A percentile compares a stretch with the other conserved stretches of the same genome.
phyloP scores from a whole-genome alignment of 2,329 filamentous ascomycete genomes.

The Emergomyces pasteurianus region DNA sequence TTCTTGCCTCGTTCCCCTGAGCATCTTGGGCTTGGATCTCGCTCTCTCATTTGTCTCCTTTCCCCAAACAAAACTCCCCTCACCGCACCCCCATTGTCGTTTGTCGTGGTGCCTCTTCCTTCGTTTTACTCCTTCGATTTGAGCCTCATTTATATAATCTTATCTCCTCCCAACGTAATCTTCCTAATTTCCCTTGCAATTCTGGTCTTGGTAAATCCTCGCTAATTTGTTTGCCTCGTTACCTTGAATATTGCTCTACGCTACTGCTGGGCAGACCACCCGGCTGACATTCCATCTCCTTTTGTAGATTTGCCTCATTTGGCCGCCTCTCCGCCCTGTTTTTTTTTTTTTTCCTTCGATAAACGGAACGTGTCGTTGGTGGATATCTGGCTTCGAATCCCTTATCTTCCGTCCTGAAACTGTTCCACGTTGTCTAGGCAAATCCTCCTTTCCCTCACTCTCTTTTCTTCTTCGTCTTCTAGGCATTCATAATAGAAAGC shows the following conservation, averaged over 20 bases:
- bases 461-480: slow-evolving; percentile 2
- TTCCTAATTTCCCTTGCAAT: neutral
- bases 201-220: neutral
- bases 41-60: neutral
- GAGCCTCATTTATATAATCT: neutral
- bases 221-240: neutral
- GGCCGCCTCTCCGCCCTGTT: neutral
- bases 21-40: neutral
- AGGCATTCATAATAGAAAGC: slow-evolving; percentile 1
- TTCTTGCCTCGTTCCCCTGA: neutral
- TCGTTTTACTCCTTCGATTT: neutral
- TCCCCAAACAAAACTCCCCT: neutral
- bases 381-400: neutral
- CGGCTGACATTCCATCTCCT: neutral
- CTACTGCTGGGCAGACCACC: neutral
- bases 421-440: neutral
- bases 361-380: neutral
- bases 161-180: neutral
- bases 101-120: neutral
- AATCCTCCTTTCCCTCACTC: neutral
- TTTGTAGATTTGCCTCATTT: neutral
- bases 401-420: neutral
- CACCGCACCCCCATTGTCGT: neutral
- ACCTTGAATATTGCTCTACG: neutral
- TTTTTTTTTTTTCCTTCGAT: neutral